A percentile compares a stretch with the other conserved stretches of the same genome.
phyloP scores from a whole-genome alignment of 2,329 filamentous ascomycete species.

The Fonsecaea pedrosoi region DNA sequence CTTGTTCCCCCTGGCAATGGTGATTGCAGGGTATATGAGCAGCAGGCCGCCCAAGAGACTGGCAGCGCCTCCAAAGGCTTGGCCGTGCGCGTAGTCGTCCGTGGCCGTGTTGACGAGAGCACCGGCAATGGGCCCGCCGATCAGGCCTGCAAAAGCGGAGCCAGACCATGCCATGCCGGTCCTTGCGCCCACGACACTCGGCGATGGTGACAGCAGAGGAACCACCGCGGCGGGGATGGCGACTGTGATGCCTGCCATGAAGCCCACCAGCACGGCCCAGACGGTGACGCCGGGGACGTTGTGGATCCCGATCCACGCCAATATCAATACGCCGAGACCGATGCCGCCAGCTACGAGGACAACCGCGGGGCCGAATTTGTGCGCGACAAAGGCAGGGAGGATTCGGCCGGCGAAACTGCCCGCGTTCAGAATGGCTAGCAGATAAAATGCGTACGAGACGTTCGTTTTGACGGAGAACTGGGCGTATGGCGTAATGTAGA shows the following conservation, averaged over 20 bases:
- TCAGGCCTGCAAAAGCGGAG: constrained; percentile 14
- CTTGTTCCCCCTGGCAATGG: constrained; percentile 18
- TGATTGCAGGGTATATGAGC: constrained; percentile 23
- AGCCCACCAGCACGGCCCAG: constrained; percentile 20
- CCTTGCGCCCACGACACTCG: constrained; percentile 18
- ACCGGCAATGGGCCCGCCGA: constrained; percentile 18
- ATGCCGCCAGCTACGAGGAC: constrained; percentile 12
- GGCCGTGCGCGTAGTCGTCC: constrained; percentile 17
- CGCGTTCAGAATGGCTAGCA: constrained; percentile 21
- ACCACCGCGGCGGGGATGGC: constrained; percentile 19
- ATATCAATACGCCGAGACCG: constrained; percentile 17
- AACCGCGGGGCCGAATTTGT: constrained; percentile 14
- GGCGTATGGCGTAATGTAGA: constrained; percentile 18
- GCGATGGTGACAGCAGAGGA: constrained; percentile 18
- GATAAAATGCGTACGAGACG: constrained; percentile 20
- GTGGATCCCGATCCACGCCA: constrained; percentile 17
- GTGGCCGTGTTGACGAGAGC: constrained; percentile 20
- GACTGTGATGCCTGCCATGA: constrained; percentile 19
- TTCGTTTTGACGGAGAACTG: constrained; percentile 22
- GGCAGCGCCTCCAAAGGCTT: constrained; percentile 18
- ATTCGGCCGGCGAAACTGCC: constrained; percentile 20
- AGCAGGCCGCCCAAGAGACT: constrained; percentile 18
- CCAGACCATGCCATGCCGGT: constrained; percentile 22
- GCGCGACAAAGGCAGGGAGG: constrained; percentile 19
- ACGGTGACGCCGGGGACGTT: constrained; percentile 12